Percentiles rank a stretch among this genome's conserved stretches.
These are phyloP conservation scores for Borovskyia barvae DNA, from an alignment of 208 protist species.

Conservation along the genomic window DNA sequence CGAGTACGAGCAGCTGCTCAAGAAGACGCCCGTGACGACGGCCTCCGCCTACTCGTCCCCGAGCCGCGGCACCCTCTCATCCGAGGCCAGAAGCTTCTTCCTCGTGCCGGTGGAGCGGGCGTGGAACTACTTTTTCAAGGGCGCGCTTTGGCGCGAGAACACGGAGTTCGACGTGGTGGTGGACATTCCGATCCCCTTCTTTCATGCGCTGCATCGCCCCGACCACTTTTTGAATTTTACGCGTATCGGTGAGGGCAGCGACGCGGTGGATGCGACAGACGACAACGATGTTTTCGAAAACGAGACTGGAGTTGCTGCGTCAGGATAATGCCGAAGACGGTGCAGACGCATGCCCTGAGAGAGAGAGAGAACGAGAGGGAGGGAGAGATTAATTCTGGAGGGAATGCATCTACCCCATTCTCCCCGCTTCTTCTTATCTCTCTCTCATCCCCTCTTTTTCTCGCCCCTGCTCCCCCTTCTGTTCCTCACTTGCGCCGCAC, in stretches of 20 bases:
- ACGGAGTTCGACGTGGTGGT: constrained; percentile 76
- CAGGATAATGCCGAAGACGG: neutral
- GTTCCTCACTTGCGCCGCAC: too few species aligned
- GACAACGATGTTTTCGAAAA: constrained; percentile 54
- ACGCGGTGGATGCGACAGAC: constrained; percentile 65
- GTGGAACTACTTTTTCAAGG: constrained; percentile 91
- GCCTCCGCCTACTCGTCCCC: constrained; percentile 45
- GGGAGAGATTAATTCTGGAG: neutral
- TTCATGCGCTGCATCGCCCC: constrained; percentile 63
- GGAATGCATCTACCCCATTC: too few species aligned
- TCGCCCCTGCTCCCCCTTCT: neutral
- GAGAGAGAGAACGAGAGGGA: neutral
- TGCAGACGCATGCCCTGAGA: neutral
- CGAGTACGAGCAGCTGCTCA: constrained; percentile 47
- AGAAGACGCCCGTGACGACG: constrained; percentile 53
- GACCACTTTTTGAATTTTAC: constrained; percentile 90
- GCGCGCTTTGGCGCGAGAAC: constrained; percentile 70
- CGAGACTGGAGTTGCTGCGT: constrained; percentile 26
- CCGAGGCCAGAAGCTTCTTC: constrained; percentile 73
- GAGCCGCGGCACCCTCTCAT: constrained; percentile 63
- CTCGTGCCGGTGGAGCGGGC: constrained; percentile 61
- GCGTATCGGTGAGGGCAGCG: constrained; percentile 47
- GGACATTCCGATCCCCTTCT: constrained; percentile 71
- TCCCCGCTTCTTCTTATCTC: too few species aligned
- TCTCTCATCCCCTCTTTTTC: neutral